Conservation (phyloP, 768 basidiomycete species). For the Trametes cubensis region DNA sequence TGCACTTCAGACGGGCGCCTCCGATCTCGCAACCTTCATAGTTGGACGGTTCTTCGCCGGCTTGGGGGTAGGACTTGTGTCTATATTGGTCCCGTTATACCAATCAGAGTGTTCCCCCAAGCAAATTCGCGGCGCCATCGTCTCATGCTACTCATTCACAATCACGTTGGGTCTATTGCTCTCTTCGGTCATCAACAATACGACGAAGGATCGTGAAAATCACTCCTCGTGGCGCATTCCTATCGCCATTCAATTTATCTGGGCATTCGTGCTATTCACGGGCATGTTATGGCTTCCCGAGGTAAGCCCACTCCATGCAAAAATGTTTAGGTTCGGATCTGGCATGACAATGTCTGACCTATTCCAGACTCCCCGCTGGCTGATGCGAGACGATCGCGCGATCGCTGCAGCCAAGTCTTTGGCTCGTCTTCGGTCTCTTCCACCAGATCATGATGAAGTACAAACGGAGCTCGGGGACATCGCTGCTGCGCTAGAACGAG, state of each 20-base stretch:
- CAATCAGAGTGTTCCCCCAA: conserved; percentile 67
- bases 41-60: conserved; percentile 79
- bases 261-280: conserved; percentile 66
- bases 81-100: conserved; percentile 61
- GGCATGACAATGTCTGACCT: no score
- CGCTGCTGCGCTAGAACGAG: conserved; percentile 59
- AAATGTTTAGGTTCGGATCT: no score
- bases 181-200: conserved; percentile 67
- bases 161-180: conserved; percentile 77
- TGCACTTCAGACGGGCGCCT: conserved; percentile 62
- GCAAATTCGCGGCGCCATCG: conserved; percentile 45
- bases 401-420: conserved; percentile 60
- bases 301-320: conserved; percentile 20
- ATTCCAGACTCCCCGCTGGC: conserved; percentile 69
- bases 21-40: conserved; percentile 54
- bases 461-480: conserved; percentile 57
- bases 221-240: conserved; percentile 68
- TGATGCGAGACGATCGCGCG: conserved; percentile 65
- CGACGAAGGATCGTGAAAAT: conserved; percentile 54
- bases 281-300: conserved; percentile 79
- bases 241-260: conserved; percentile 75
- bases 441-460: conserved; percentile 50
- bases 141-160: conserved; percentile 48
- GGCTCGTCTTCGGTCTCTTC: conserved; percentile 59
- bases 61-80: conserved; percentile 78